These are phyloP conservation scores for Monosporascus ibericus DNA, from an alignment of 2,329 filamentous ascomycete species.

Conservation along the genomic window DNA sequence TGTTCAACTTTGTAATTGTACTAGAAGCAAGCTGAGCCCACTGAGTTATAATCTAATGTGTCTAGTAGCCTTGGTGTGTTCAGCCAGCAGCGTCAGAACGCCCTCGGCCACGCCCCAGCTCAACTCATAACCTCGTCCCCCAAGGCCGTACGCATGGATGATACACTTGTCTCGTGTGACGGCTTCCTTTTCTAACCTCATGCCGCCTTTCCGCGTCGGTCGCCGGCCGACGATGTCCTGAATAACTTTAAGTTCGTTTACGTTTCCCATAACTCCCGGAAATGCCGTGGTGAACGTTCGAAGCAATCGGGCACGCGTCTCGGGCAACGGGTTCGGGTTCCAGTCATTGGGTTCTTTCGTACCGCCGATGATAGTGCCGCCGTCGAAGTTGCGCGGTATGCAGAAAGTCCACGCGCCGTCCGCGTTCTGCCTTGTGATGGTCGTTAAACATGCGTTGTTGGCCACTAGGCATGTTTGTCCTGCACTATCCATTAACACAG, in stretches of 20 bases:
- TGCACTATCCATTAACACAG: conserved; percentile 5
- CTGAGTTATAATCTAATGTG: conserved; percentile 2
- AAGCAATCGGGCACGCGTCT: conserved; percentile 42
- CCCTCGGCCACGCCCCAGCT: conserved; percentile 54
- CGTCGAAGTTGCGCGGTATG: conserved; percentile 54
- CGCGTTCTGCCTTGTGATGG: conserved; percentile 53
- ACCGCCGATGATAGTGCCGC: conserved; percentile 60
- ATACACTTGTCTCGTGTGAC: conserved; percentile 22
- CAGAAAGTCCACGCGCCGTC: conserved; percentile 60
- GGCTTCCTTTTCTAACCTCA: conserved; percentile 48
- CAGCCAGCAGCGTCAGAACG: conserved; percentile 34
- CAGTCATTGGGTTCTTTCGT: conserved; percentile 57
- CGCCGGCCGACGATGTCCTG: conserved; percentile 39
- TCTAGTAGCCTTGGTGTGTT: conserved; percentile 8
- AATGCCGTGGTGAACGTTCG: conserved; percentile 23
- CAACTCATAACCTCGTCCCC: conserved; percentile 55
- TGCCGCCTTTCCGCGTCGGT: conserved; percentile 38
- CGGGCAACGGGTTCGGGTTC: conserved; percentile 40
- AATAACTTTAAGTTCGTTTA: conserved; percentile 27
- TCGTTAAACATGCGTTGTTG: conserved; percentile 22
- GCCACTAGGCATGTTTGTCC: conserved; percentile 42
- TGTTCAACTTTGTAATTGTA: too few relatives aligned
- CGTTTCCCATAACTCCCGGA: conserved; percentile 18
- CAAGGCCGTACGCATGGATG: conserved; percentile 54
- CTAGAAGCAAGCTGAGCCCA: neutral